Evolutionary conservation across 169 alveolate species (phyloP), one percentile per base, ranked within the genome.

Genomic region (Eimeria necatrix): DNA sequence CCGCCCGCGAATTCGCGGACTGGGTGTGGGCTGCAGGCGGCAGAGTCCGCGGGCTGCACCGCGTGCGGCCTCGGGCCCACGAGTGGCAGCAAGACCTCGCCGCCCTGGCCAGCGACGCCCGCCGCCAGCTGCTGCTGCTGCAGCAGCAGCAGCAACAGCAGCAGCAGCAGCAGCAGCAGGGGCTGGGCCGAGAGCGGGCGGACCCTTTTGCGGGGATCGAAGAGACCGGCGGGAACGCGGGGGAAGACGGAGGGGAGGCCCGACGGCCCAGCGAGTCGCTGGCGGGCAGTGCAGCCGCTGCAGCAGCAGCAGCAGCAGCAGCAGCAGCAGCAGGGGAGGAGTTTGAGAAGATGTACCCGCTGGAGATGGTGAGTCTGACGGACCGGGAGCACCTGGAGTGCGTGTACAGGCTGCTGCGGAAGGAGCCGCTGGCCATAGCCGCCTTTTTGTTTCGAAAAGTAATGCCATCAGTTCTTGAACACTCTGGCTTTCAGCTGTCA

Each of bases 401-500:
- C 46, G 71, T 96, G 56, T 96, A 95, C 90, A 70, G 76, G 56
- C 95, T 98, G 64, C 95, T 97, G 80, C 81, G 95, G 88, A 87
- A 87, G 20, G 97, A 96, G 80, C 97, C 98, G 20, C 95, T 97
- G 49, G 98, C 96, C 46, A 98, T 98, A 24, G 97, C 97, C 81
- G 96, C 97, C 56, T 97, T 94, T 92, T 95, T 98, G 76, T 97
- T 97, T 93, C 93, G 97, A 14, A 91, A 96, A 3, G 96, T 98
- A 80, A 97, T 98, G 94, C 99, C 98, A 9, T 90, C 88, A 48
- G 96, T 98, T 18, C 96, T 98, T 95, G 98, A 97, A 73, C 98
- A 98, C 96, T 95, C 98, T 22, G 96, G 95, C 76, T 76, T 96
- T 91, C 99, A 98, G 88, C 95, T 98, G 49, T 97, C 99, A 3